Base-by-base conservation (phyloP, 83 land plant genomes). In the Picea abies region DNA sequence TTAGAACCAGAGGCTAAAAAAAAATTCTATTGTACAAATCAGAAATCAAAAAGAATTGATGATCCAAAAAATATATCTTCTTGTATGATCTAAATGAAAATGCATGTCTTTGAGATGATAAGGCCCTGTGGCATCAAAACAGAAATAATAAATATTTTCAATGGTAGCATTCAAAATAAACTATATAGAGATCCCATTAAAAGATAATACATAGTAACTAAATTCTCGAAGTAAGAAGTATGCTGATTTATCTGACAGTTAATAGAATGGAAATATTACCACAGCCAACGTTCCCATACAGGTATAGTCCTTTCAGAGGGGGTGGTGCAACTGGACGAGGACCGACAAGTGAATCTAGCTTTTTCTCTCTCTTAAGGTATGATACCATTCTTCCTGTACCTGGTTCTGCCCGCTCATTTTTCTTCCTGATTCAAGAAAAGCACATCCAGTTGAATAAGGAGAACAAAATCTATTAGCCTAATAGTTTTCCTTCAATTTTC, bases 251-350 rank as follows among this genome's bases (percentile, higher is more conserved):
- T 35, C 77, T 22, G 11, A 52, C 22, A 20, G 56, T 3, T 73
- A 9, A 73, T 73, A 12, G 60, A 44, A 32, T 58, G 77, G 56
- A 73, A 20, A 20, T 47, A 70, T 80, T 85, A 97, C 99, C 99
- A 89, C 96, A 95, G 80, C 99, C 99, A 86, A 97, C 99, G 83
- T 90, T 97, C 84, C 99, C 99, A 84, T 95, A 91, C 32, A 97
- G 23, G 83, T 97, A 97, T 69, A 97, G 65, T 85, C 99, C 99
- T 84, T 88, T 94, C 23, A 96, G 99, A 71, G 98, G 88, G 63
- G 82, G 82, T 66, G 99, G 98, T 37, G 90, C 84, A 83, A 80
- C 66, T 41, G 99, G 99, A 52, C 93, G 87, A n/a, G 82, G 80
- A 72, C 99, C 99, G 71, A 92, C 84, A 23, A 90, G 32, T 10